Base-by-base conservation (phyloP, 345 rosid genomes). In the Euphorbia peplus region DNA sequence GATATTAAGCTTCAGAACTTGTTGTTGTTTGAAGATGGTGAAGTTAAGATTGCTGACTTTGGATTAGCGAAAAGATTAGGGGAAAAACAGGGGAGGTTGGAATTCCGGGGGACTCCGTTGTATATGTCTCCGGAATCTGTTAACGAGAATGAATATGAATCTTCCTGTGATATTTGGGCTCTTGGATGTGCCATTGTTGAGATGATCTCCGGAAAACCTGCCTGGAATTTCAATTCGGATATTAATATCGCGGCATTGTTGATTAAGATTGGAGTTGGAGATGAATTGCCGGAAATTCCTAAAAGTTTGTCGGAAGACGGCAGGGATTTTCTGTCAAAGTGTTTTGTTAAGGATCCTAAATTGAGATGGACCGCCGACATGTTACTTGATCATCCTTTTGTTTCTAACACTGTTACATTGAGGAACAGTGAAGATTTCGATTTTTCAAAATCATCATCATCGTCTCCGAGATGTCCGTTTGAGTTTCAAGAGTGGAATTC, bases 61-160 rank as follows among this genome's bases (percentile, higher is more conserved):
- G 80, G 80, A 50, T 37, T 76, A 42, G 68, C 80, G 3, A 76
- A 63, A 51, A 72, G 52, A 51, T 14, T 63, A 25, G 80, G 72
- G 61, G 50, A 57, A 41, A 70, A 67, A 66, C 66, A 42, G 41
- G 59, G 66, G 19, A 67, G 67, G 19, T 3, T 29, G 3, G 70
- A 62, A 42, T 44, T 80, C 41, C 70, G 81, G 1, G 84, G 84
- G 15, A 80, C 84, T 22, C 84, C 81, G 16, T 46, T 77, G n/a
- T 74, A 70, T 26, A 80, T 77, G 75, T 57, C 84, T 0, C 84
- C 79, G 9, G 84, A 80, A 51, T 77, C 84, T 3, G 78, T 76
- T 4, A 68, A 64, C 55, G 70, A 63, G 5, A 72, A 71, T 21
- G 67, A 70, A 29, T 76, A 73, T 52, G 76, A 64, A 48, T 29